Conservation (phyloP, 139 green algal species). For the Chlamydomonas eustigma region DNA sequence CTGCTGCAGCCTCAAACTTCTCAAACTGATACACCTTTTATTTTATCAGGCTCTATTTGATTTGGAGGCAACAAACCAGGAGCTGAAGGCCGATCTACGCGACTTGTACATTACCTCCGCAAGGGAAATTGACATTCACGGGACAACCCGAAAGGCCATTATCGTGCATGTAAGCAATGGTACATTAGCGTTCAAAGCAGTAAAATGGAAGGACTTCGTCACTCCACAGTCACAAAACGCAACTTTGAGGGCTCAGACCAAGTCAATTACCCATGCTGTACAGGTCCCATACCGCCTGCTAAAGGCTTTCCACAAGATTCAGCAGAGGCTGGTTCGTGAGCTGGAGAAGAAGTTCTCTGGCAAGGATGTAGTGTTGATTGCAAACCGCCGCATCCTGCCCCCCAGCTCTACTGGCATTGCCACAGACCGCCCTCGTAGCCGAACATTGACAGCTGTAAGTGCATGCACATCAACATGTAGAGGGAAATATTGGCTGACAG, state of each 20-base stretch:
- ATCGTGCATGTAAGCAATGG: conserved; percentile 92
- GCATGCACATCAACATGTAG: too few relatives aligned
- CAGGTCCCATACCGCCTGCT: conserved; percentile 94
- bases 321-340: conserved; percentile 95
- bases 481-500: too few relatives aligned
- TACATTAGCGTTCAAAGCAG: too few relatives aligned
- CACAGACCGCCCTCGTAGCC: conserved; percentile 72
- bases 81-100: conserved; percentile 96
- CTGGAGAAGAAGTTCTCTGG: conserved; percentile 99
- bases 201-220: not conserved
- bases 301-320: conserved; percentile 98
- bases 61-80: conserved; percentile 95
- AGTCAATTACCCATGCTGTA: not conserved
- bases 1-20: not conserved
- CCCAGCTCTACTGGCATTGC: conserved; percentile 61
- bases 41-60: conserved; percentile 93
- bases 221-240: too few relatives aligned
- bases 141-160: conserved; percentile 86
- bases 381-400: conserved; percentile 89
- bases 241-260: conserved; percentile 7
- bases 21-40: not conserved
- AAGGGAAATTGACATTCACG: conserved; percentile 86
- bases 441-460: conserved; percentile 89
- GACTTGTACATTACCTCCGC: conserved; percentile 97
- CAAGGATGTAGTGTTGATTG: conserved; percentile 97